Evolutionary conservation across 768 basidiomycete genomes (phyloP).

Genomic region (Mycena amicta): DNA sequence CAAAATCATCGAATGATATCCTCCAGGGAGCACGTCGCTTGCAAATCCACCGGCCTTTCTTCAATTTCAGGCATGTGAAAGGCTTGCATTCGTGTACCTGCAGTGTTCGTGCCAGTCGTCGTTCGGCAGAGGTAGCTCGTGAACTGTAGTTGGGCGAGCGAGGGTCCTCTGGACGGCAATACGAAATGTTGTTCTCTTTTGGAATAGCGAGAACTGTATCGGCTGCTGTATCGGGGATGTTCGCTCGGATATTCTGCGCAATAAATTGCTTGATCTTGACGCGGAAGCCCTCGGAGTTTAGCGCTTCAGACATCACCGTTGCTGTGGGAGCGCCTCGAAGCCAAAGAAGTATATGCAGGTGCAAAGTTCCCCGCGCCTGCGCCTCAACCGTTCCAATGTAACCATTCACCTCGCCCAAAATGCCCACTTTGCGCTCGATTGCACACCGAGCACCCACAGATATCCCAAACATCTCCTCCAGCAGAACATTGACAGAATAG

Average conservation of each 20-base stretch:
- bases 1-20: conserved; percentile 23
- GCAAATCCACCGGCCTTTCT: conserved; percentile 29
- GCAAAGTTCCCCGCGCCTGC: conserved; percentile 44
- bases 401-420: conserved; percentile 32
- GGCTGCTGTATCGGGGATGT: conserved; percentile 27
- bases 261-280: conserved; percentile 32
- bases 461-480: conserved; percentile 38
- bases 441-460: conserved; percentile 2
- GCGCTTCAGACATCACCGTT: conserved; percentile 17
- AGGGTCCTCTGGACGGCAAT: conserved; percentile 39
- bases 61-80: conserved; percentile 22
- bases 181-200: conserved; percentile 36
- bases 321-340: conserved; percentile 31
- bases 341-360: conserved; percentile 44
- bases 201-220: too few species aligned
- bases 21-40: conserved; percentile 38
- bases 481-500: conserved; percentile 31
- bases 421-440: conserved; percentile 28
- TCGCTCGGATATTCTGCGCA: conserved; percentile 30
- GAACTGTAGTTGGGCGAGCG: conserved; percentile 11
- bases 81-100: conserved; percentile 38
- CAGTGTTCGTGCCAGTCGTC: conserved; percentile 24
- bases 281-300: conserved; percentile 32
- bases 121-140: conserved; percentile 14
- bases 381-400: conserved; percentile 43